A percentile compares a stretch with the other conserved stretches of the same genome.
Conservation (phyloP, 441 rosid species). For the Gossypium schwendimanii region DNA sequence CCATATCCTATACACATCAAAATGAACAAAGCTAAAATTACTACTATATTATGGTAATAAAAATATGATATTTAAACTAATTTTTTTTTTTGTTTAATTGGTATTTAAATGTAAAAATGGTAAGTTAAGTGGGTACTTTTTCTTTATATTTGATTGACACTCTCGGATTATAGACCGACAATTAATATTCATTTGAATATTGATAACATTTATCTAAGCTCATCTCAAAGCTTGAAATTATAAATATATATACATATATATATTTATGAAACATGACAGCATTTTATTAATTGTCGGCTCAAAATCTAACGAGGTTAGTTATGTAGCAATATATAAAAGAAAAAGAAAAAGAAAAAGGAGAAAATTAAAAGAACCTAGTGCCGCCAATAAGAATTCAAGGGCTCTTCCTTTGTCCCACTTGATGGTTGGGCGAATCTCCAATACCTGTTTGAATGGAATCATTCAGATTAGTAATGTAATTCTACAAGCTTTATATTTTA, state of each 20-base stretch:
- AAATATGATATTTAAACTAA: neutral
- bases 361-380: conserved; percentile 35
- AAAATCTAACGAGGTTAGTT: too few relatives aligned
- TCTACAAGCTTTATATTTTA: neutral
- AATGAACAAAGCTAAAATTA: neutral
- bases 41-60: neutral
- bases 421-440: conserved; percentile 65
- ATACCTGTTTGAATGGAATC: conserved; percentile 24
- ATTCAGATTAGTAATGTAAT: neutral
- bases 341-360: neutral
- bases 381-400: conserved; percentile 47
- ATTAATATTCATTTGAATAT: too few relatives aligned
- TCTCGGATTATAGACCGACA: too few relatives aligned
- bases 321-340: too few relatives aligned
- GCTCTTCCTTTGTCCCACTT: conserved; percentile 77
- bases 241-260: too few relatives aligned
- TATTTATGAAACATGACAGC: too few relatives aligned
- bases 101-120: too few relatives aligned
- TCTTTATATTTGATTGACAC: too few relatives aligned
- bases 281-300: too few relatives aligned
- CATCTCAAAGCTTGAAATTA: too few relatives aligned
- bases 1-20: conserved; percentile 30
- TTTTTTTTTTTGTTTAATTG: neutral
- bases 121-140: too few relatives aligned
- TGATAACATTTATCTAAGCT: too few relatives aligned